Percentiles rank a stretch among this genome's conserved stretches.
These are phyloP conservation scores for Penicillium tannophilum DNA, from an alignment of 495 filamentous ascomycete species.

Conservation along the genomic window DNA sequence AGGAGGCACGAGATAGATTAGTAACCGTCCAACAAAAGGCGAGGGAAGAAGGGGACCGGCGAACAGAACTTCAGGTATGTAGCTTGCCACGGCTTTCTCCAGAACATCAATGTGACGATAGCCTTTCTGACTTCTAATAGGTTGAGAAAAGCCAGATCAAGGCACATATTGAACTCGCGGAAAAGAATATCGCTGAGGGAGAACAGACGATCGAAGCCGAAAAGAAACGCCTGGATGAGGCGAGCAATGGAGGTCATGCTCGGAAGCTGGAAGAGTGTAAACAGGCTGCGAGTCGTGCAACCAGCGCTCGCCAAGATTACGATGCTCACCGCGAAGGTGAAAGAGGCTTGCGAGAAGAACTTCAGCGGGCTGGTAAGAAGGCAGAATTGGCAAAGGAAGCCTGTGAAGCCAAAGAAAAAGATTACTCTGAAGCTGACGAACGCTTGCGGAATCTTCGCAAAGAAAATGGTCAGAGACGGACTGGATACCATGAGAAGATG, in stretches of 20 bases:
- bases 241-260: conserved; percentile 55
- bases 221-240: conserved; percentile 50
- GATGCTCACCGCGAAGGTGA: conserved; percentile 35
- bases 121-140: conserved; percentile 31
- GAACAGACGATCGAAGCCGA: conserved; percentile 49
- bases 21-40: conserved; percentile 39
- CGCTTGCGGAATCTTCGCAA: conserved; percentile 49
- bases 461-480: conserved; percentile 53
- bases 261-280: conserved; percentile 51
- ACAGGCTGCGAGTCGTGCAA: conserved; percentile 35
- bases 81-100: background rate
- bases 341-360: conserved; percentile 32
- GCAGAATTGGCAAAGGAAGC: conserved; percentile 26
- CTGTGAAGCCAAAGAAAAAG: conserved; percentile 32
- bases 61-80: conserved; percentile 48
- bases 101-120: background rate
- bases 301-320: conserved; percentile 31
- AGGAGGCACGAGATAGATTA: conserved; percentile 45
- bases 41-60: conserved; percentile 44
- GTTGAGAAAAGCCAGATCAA: conserved; percentile 54
- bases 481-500: conserved; percentile 63
- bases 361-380: conserved; percentile 40
- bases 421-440: conserved; percentile 47
- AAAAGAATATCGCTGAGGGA: conserved; percentile 41
- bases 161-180: conserved; percentile 46